These are phyloP conservation scores for Gremmenia infestans DNA, from an alignment of 2,329 filamentous ascomycete species.

Conservation along the genomic window DNA sequence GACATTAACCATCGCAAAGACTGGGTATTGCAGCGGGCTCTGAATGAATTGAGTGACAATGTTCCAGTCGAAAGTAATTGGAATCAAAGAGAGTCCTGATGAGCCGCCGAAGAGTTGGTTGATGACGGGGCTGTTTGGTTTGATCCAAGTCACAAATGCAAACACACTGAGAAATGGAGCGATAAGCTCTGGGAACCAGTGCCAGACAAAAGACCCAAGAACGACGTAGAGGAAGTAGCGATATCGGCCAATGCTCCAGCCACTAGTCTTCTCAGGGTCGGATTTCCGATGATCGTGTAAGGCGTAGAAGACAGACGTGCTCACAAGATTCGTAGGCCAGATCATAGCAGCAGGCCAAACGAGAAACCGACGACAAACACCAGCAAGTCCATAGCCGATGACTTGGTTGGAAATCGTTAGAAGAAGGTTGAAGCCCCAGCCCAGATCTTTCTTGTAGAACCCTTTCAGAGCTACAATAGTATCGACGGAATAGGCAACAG, in stretches of 20 bases:
- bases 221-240: conserved; percentile 41
- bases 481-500: conserved; percentile 65
- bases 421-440: conserved; percentile 55
- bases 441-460: conserved; percentile 67
- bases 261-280: conserved; percentile 45
- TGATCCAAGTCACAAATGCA: conserved; percentile 67
- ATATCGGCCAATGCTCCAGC: conserved; percentile 45
- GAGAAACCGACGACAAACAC: conserved; percentile 53
- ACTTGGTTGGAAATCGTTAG: conserved; percentile 56
- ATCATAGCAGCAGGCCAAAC: conserved; percentile 58
- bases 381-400: conserved; percentile 60
- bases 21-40: conserved; percentile 30
- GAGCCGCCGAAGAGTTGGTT: conserved; percentile 68
- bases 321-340: conserved; percentile 54
- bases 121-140: conserved; percentile 60
- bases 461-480: conserved; percentile 66
- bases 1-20: conserved; percentile 52
- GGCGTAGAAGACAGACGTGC: conserved; percentile 40
- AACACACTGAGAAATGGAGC: conserved; percentile 53
- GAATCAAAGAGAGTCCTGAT: conserved; percentile 62
- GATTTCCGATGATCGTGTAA: conserved; percentile 53
- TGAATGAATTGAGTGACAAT: conserved; percentile 44
- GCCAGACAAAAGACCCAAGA: conserved; percentile 42
- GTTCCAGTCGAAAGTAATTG: conserved; percentile 74
- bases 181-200: conserved; percentile 44